Evolutionary conservation across 148 eudicot genomes (phyloP).

Genomic region (Mesembryanthemum crystallinum): DNA sequence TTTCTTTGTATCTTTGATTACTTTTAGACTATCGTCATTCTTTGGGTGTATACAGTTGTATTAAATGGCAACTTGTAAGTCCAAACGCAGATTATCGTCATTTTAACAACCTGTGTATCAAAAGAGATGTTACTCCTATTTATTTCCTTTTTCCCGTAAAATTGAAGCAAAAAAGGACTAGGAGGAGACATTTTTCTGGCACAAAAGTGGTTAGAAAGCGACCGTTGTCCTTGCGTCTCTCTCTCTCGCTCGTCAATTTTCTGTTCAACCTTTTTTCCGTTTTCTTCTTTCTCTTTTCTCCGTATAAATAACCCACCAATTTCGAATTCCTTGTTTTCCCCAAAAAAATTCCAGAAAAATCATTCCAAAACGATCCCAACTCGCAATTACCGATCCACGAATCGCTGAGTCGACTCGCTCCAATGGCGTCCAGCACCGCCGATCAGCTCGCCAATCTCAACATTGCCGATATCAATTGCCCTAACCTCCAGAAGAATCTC

Average conservation of each 20-base stretch:
- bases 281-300: constrained; percentile 2
- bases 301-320: neutral
- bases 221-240: constrained; percentile 23
- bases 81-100: too few species aligned
- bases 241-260: constrained; percentile 6
- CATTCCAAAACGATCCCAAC: neutral
- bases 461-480: constrained; percentile 35
- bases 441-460: constrained; percentile 41
- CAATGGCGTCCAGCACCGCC: constrained; percentile 42
- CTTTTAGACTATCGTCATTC: too few species aligned
- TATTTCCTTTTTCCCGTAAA: too few species aligned
- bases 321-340: neutral
- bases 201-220: neutral
- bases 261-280: neutral
- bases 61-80: too few species aligned
- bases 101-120: too few species aligned
- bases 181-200: too few species aligned
- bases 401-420: constrained; percentile 13
- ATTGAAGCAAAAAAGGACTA: too few species aligned
- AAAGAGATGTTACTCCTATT: too few species aligned
- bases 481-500: constrained; percentile 57
- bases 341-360: neutral
- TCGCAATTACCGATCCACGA: constrained; percentile 14
- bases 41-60: too few species aligned
- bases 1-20: too few species aligned